Percentiles rank a stretch among this genome's conserved stretches.
These are phyloP conservation scores for Cardamine chenopodiifolia DNA, from an alignment of 345 rosid species.

Conservation along the genomic window DNA sequence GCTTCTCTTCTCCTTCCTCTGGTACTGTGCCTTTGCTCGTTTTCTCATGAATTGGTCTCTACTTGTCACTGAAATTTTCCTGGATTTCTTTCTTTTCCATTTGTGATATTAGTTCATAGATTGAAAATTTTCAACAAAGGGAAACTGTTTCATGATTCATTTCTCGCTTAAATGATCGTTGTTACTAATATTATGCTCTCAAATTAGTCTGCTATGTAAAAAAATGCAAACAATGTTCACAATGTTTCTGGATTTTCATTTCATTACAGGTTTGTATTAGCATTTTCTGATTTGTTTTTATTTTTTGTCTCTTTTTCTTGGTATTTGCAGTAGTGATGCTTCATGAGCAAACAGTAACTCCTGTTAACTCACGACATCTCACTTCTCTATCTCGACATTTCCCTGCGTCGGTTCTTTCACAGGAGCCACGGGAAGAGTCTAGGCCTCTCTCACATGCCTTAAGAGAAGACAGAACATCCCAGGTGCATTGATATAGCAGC, in stretches of 20 bases:
- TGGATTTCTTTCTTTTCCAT: background rate
- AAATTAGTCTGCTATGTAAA: background rate
- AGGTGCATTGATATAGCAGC: conserved; percentile 45
- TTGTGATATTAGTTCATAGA: background rate
- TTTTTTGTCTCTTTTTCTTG: background rate
- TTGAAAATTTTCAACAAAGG: background rate
- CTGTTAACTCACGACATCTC: conserved; percentile 55
- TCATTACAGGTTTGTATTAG: background rate
- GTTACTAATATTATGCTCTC: background rate
- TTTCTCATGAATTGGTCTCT: background rate
- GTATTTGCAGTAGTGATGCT: conserved; percentile 53
- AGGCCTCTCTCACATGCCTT: conserved; percentile 47
- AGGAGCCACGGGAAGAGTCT: conserved; percentile 71
- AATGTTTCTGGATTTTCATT: background rate
- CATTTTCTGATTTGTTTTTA: conserved; percentile 1
- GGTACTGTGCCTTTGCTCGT: conserved; percentile 41
- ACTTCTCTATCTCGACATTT: conserved; percentile 60
- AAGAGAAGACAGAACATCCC: conserved; percentile 60
- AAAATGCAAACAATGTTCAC: background rate
- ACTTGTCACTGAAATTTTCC: background rate
- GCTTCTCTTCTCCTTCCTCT: conserved; percentile 49
- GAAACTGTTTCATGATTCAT: conserved; percentile 4
- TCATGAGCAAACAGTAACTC: conserved; percentile 58
- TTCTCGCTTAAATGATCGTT: conserved; percentile 8
- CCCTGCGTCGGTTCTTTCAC: conserved; percentile 70